phyloP scores from a whole-genome alignment of 352 stramenopile genomes.

The Phytopythium chamaehyphon region DNA sequence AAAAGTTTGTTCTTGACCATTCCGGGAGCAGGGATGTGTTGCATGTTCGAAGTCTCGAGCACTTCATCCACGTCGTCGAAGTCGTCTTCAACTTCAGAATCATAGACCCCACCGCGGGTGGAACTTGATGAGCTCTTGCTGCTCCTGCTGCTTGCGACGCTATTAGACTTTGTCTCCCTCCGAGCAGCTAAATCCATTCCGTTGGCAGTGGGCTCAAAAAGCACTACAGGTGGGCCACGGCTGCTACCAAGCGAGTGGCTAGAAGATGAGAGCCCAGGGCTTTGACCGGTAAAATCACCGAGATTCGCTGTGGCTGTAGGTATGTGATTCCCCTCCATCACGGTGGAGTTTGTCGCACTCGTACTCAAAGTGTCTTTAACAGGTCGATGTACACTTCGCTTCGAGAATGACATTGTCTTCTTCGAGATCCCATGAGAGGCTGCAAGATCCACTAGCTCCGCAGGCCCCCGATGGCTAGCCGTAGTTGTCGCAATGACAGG shows the following conservation, averaged over 20 bases:
- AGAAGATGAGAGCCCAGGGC: neutral
- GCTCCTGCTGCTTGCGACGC: constrained; percentile 24
- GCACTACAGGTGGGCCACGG: constrained; percentile 8
- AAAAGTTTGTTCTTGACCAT: constrained; percentile 30
- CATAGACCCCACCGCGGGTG: neutral
- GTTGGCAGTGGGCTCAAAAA: constrained; percentile 13
- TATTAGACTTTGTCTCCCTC: constrained; percentile 29
- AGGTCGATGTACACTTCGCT: too few relatives aligned
- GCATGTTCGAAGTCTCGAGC: constrained; percentile 38
- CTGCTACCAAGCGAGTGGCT: constrained; percentile 1
- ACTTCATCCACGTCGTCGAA: constrained; percentile 35
- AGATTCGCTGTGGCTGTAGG: too few relatives aligned
- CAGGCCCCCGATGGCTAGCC: too few relatives aligned
- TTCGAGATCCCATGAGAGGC: too few relatives aligned
- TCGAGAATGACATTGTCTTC: too few relatives aligned
- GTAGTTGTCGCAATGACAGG: neutral
- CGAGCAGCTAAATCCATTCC: neutral
- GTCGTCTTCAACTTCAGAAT: constrained; percentile 22
- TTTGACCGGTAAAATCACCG: too few relatives aligned
- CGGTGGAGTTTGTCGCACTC: too few relatives aligned
- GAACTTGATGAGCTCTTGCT: constrained; percentile 3
- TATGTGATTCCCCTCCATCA: too few relatives aligned
- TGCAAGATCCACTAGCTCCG: too few relatives aligned
- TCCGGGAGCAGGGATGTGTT: constrained; percentile 24
- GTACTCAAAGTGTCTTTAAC: too few relatives aligned